Evolutionary conservation across 78 protist genomes (phyloP).

Genomic region (Pelomyxa schiedti): DNA sequence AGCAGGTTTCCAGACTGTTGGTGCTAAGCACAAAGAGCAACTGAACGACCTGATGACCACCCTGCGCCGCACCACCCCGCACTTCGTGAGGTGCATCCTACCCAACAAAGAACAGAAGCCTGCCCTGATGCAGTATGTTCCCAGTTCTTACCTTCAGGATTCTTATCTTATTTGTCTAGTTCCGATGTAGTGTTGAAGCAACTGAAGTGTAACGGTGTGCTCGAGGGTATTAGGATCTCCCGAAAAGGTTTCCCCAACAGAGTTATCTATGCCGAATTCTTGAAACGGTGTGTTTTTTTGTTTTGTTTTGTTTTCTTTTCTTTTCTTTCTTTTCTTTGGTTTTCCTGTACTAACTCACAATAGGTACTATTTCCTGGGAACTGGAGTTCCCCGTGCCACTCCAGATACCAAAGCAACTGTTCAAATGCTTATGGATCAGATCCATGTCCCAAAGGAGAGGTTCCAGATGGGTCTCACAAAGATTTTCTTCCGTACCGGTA

Average conservation of each 20-base stretch:
- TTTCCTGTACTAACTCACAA: too few species aligned
- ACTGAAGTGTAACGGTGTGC: slow-evolving; percentile 90
- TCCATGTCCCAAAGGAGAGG: slow-evolving; percentile 29
- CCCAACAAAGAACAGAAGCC: slow-evolving; percentile 75
- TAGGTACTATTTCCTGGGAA: slow-evolving; percentile 61
- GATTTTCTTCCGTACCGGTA: slow-evolving; percentile 80
- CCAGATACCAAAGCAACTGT: slow-evolving; percentile 37
- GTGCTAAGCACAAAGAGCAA: slow-evolving; percentile 50
- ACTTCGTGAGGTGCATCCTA: slow-evolving; percentile 84
- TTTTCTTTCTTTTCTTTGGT: too few species aligned
- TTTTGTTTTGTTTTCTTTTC: too few species aligned
- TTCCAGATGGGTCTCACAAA: slow-evolving; percentile 63
- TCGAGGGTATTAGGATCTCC: slow-evolving; percentile 82
- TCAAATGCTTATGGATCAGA: slow-evolving; percentile 40
- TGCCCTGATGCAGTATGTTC: neutral
- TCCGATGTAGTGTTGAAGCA: slow-evolving; percentile 59
- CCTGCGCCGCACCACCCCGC: slow-evolving; percentile 64
- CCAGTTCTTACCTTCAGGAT: neutral
- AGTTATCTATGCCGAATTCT: slow-evolving; percentile 62
- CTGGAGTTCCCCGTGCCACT: slow-evolving; percentile 51
- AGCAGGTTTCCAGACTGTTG: slow-evolving; percentile 64
- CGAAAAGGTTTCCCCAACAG: slow-evolving; percentile 85
- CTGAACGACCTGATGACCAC: slow-evolving; percentile 61
- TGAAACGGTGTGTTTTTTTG: too few species aligned
- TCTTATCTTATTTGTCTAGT: slow-evolving; percentile 38